Base-by-base conservation (phyloP, 2,329 filamentous ascomycete genomes). In the Ceratocystis diversiconidia region DNA sequence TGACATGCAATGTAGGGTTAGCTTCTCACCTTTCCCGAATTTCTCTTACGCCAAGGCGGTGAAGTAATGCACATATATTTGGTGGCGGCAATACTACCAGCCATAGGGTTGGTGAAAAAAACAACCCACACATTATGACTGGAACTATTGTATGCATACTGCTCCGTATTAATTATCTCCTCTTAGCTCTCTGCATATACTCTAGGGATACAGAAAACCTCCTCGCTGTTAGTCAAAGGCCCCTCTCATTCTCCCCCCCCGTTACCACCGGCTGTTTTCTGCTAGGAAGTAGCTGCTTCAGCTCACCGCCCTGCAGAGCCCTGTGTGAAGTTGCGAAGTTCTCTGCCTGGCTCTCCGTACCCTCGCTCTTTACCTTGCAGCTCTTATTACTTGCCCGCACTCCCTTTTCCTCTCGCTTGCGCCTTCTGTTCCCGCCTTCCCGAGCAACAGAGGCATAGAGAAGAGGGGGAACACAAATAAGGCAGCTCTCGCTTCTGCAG, bases 341-440 rank as follows among this genome's bases (percentile, higher is more conserved):
- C 44, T 2, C 17, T 19, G 17, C 19, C 44, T 48, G 44, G 44
- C 44, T 15, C 44, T 19, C 22, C 25, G 50, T 25, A 5, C n/a
- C 15, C 25, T 12, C 25, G 7, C 22, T 28, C 3, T 57, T 17
- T 17, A 17, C 50, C 50, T 55, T 57, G 52, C 52, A 30, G 22
- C 52, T 28, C 6, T 6, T n/a, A 41, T 32, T 12, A 15, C 52
- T 32, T 57, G 22, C 52, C 12, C 32, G 8, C 52, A 28, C 52
- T 57, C 25, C 52, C 52, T 57, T 57, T 57, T 28, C 52, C 25
- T 57, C 25, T 57, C 25, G 22, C 52, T 57, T 57, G 52, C 52
- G 52, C 12, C 25, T 12, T 30, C 25, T 57, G 25, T 10, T 57
- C 22, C 52, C 52, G 22, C 25, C 22, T 30, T 57, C 52, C 52